Base-by-base conservation (phyloP, 2,329 filamentous ascomycete species). In the Ascochyta lentis region DNA sequence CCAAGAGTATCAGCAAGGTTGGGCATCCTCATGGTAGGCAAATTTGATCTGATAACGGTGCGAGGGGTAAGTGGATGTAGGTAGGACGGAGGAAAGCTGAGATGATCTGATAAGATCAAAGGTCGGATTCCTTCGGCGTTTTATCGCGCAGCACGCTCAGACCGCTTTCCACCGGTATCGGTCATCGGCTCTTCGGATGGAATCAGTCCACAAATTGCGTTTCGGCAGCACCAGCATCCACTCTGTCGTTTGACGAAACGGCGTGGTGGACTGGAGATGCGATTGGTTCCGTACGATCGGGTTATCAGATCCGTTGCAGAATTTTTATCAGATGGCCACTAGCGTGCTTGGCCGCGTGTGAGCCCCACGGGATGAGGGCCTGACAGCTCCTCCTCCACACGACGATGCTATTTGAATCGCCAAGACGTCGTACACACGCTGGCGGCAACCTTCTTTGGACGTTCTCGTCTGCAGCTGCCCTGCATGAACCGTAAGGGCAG, bases 41-140 rank as follows among this genome's bases (percentile, higher is more conserved):
- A 57, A 51, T 54, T 48, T 33, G 42, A 67, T 61, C 47, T 58
- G 56, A 61, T 61, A 57, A 49, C 19, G n/a, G 27, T 23, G 15
- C 34, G 27, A 40, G 38, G 24, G 22, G 35, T 19, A 19, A 19
- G 19, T 27, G 29, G 19, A 56, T 33, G 19, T 56, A 31, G 15
- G 45, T 37, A 43, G 31, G 34, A 50, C 38, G 37, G 29, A 48
- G 44, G 45, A 42, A 33, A 22, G 22, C 24, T 23, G 45, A 60
- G 68, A 71, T 69, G 71, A 75, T 75, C 72, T 69, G 71, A 75
- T 75, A 70, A 75, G 71, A 73, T 73, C 54, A 44, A 40, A 12
- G 22, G 56, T 29, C 41, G 51, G 60, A 44, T 12, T 27, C 6
- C 40, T 35, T 56, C 56, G 55, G 56, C 58, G 64, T 68, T 67